Base-by-base conservation (phyloP, 2,329 filamentous ascomycete genomes). In the Trematosphaeria pertusa region DNA sequence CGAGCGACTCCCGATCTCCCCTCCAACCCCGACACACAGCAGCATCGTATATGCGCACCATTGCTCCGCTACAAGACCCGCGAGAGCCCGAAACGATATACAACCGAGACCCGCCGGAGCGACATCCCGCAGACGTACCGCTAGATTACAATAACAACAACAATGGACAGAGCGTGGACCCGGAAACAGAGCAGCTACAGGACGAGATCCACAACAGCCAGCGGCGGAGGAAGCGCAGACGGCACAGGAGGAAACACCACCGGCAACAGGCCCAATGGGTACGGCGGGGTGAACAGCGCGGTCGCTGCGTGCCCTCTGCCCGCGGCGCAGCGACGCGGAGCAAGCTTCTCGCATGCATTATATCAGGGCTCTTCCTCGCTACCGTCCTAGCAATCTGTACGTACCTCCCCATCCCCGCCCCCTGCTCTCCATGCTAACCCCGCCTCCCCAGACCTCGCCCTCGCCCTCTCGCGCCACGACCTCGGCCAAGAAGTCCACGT, bases 401-500 rank as follows among this genome's bases (percentile, higher is more conserved):
- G 86, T 79, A 22, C 22, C 22, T 20, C 18, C 35, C 28, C 21
- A n/a, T 37, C 48, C 31, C 39, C 47, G 37, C 21, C 19, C 38
- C n/a, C n/a, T n/a, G n/a, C n/a, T n/a, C n/a, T n/a, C n/a, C n/a
- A 47, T 32, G 22, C 31, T 40, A 7, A 19, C n/a, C n/a, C n/a
- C n/a, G n/a, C n/a, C n/a, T n/a, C n/a, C n/a, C 15, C 42, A 94
- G 90, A 94, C 67, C 81, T 95, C 54, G 83, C 83, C 4, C 81
- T 96, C 34, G 82, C 85, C 15, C 77, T 91, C 34, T 86, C 87
- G 3, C 79, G 83, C 50, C 82, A 81, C 31, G 78, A 84, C 50
- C 76, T 82, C 39, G 82, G 82, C 32, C 83, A 83, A 67, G 87
- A 91, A 70, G 87, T 95, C 63, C 88, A 91, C 61, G 83, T 95